Evolutionary conservation across 1,284 basidiomycete genomes (phyloP).

Genomic region (Pascua guehoae): DNA sequence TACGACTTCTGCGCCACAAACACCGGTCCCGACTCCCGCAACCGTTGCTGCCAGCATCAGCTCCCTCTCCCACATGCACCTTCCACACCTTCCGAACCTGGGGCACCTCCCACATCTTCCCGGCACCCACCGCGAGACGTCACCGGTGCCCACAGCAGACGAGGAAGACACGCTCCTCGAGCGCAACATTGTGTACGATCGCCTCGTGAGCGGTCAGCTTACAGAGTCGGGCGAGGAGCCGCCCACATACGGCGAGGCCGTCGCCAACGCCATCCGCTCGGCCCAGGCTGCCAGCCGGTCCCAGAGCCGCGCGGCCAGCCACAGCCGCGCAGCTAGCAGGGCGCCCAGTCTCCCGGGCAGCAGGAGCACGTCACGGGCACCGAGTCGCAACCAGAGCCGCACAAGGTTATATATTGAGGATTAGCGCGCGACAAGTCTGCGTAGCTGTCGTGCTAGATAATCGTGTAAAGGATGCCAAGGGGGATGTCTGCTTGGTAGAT

Average conservation of each 20-base stretch:
- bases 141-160: neutral
- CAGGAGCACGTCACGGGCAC: neutral
- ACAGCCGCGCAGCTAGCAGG: constrained; percentile 5
- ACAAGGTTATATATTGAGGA: constrained; percentile 5
- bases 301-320: neutral
- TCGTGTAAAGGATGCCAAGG: too few species aligned
- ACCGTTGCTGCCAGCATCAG: neutral
- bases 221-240: constrained; percentile 63
- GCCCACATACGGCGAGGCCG: constrained; percentile 57
- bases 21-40: neutral
- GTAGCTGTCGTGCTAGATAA: neutral
- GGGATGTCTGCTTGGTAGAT: too few species aligned
- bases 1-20: neutral
- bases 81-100: neutral
- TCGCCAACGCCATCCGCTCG: constrained; percentile 26
- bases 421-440: neutral
- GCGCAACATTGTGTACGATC: constrained; percentile 50
- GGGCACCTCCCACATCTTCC: neutral
- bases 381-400: neutral
- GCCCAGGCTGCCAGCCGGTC: constrained; percentile 6
- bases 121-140: neutral
- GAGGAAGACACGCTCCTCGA: constrained; percentile 45
- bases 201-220: constrained; percentile 62
- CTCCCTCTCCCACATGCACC: neutral
- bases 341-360: neutral